Evolutionary conservation across 2,329 filamentous ascomycete genomes (phyloP), one percentile per base, ranked within the genome.

Genomic region (Ascochyta koolunga): DNA sequence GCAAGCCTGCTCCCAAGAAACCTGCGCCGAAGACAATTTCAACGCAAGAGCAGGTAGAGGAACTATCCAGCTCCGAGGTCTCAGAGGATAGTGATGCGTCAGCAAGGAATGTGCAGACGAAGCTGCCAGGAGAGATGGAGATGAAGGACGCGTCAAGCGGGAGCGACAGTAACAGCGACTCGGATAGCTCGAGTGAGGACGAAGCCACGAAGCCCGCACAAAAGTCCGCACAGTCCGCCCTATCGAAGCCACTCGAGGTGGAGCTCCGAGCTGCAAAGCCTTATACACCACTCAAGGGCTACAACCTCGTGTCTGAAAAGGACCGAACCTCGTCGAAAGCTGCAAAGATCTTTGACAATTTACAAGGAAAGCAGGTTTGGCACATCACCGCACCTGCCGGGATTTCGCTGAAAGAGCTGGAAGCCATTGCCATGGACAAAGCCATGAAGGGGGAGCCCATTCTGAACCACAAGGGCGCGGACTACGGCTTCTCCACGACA

Each of bases 351-450:
- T 85, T 89, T 64, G 82, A 78, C 64, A 83, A 84, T 62, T 70
- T 88, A 7, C 77, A 85, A 50, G 87, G 87, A 58, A 91, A 91
- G 77, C 86, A 92, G 70, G 79, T 92, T 54, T 93, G 89, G 89
- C 90, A 91, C 71, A 90, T 93, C 64, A 90, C 87, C 9, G 86
- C 88, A 3, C 89, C 89, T 2, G 83, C 86, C 5, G 85, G 84
- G 10, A 77, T 91, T 2, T 85, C 89, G n/a, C 81, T 92, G 51
- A 85, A 83, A 10, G 80, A 88, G 1, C 76, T 92, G 40, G 83
- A 86, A 67, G 81, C 87, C 59, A 77, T 91, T 56, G 82, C 86
- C 32, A 82, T 90, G 64, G 82, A 85, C 51, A 79, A 82, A 46
- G 80, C 82, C 2, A 76, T 81, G 54, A 76, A 79, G 2, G 81